Base-by-base conservation (phyloP, 2,329 filamentous ascomycete species). In the Fusarium mangiferae region DNA sequence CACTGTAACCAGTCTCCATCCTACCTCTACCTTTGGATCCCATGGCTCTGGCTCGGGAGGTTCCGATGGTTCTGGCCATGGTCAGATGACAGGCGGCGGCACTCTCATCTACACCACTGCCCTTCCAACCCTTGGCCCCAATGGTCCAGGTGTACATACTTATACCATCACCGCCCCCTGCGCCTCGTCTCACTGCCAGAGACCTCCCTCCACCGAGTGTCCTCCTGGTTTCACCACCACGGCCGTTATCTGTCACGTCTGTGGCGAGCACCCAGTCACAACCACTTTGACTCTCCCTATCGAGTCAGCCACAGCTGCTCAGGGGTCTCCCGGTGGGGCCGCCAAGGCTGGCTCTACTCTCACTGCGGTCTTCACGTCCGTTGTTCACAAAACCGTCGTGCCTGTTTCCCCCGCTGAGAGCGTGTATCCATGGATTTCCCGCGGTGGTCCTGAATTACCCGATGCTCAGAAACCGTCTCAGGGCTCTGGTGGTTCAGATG, bases 81-180 rank as follows among this genome's bases (percentile, higher is more conserved):
- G 56, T 39, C 44, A 65, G 7, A 38, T 39, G 17, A 64, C 63
- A 36, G 45, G 44, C 4, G 62, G 56, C 2, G 57, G 54, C 13
- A 26, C 56, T 10, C 38, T 65, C 24, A 39, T 65, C 22, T 65
- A 65, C 62, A 62, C 56, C 4, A 65, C 62, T 18, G 62, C 62
- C 14, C 33, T 51, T 9, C 56, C 64, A 5, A 65, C 68, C 11
- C 48, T 72, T 13, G 70, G 70, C 20, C 38, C 58, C 12, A 36
- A 68, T 54, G 68, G 69, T 26, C 48, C 49, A 8, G 58, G 42
- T 8, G 15, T 61, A n/a, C 58, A 72, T 30, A 72, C 62, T 36
- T 72, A 72, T 57, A 68, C 69, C 12, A 42, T 72, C 48, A 72
- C 69, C 17, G 54, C 41, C 22, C 63, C 68, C 28, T 72, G 63